Base-by-base conservation (phyloP, 768 basidiomycete species). In the Tephrocybe rancida region DNA sequence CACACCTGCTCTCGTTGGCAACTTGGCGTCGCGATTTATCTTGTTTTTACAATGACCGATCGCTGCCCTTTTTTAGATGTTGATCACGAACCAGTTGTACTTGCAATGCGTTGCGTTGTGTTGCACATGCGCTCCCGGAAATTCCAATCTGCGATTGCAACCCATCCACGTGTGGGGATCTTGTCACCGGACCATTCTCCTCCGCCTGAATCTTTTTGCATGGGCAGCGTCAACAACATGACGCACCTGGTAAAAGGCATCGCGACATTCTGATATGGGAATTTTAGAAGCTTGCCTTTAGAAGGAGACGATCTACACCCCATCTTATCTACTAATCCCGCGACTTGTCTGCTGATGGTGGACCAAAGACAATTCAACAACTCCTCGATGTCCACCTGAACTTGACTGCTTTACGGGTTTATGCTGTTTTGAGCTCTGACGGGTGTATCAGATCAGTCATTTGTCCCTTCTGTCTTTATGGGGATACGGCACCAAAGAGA, bases 401-500 rank as follows among this genome's bases (percentile, higher is more conserved):
- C 7, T 14, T n/a, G 30, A 24, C 41, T 50, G 26, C 57, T 55
- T 50, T 43, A 55, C 43, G 56, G 44, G 43, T 48, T 34, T 51
- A 53, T 30, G 41, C 47, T 42, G 50, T 50, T 52, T 46, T 24
- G 29, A 47, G 44, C 22, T 24, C 18, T 25, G 46, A 54, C 47
- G 47, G 52, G 21, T 49, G 42, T 54, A 43, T 52, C 41, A 35
- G 30, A 50, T 55, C 55, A 54, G 49, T 18, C 27, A 43, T 42
- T 19, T 43, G 27, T 42, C 32, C 7, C 55, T 57, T 60, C 52
- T 54, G 37, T 56, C 60, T 52, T 19, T 43, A 61, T 54, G 60
- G 60, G 57, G 60, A 58, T 61, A 55, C 25, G 45, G 45, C 42
- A 58, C 50, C 45, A 57, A 48, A 41, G 13, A 55, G 57, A 55